Conservation (phyloP, 768 basidiomycete genomes). For the Amanita rubescens region DNA sequence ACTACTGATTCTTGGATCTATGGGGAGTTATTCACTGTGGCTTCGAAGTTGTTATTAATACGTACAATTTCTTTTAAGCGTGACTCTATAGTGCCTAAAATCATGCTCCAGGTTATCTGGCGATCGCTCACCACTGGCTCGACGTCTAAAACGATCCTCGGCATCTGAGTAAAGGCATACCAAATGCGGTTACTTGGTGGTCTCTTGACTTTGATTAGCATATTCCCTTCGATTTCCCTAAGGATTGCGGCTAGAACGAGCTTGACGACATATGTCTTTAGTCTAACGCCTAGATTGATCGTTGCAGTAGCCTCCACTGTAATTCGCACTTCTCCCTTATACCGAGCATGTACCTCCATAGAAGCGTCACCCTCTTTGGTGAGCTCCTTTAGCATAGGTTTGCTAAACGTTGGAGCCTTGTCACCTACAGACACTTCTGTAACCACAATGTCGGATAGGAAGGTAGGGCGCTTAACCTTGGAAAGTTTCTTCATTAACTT, state of each 20-base stretch:
- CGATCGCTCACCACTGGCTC: slow-evolving; percentile 93
- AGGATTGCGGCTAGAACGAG: slow-evolving; percentile 84
- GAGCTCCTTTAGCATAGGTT: slow-evolving; percentile 97
- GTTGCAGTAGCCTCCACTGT: slow-evolving; percentile 87
- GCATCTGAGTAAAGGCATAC: slow-evolving; percentile 90
- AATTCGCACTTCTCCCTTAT: slow-evolving; percentile 84
- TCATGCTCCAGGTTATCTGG: slow-evolving; percentile 92
- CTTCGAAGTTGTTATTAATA: not conserved
- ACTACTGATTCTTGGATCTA: slow-evolving; percentile 94
- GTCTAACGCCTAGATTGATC: slow-evolving; percentile 74
- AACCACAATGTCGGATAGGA: slow-evolving; percentile 79
- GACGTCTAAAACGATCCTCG: slow-evolving; percentile 82
- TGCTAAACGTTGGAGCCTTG: slow-evolving; percentile 79
- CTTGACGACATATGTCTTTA: slow-evolving; percentile 87
- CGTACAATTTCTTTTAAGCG: slow-evolving; percentile 82
- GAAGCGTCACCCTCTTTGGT: slow-evolving; percentile 91
- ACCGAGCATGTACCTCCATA: slow-evolving; percentile 77
- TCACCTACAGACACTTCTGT: slow-evolving; percentile 87
- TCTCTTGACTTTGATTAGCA: slow-evolving; percentile 85
- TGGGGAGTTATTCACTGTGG: slow-evolving; percentile 5
- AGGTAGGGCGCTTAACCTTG: slow-evolving; percentile 83
- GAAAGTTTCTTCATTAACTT: slow-evolving; percentile 90
- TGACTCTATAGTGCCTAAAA: slow-evolving; percentile 83
- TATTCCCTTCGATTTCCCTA: slow-evolving; percentile 85
- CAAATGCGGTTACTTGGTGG: slow-evolving; percentile 94